Evolutionary conservation across 805 yeast genomes (phyloP).

Genomic region (Hanseniaspora lachancei): DNA sequence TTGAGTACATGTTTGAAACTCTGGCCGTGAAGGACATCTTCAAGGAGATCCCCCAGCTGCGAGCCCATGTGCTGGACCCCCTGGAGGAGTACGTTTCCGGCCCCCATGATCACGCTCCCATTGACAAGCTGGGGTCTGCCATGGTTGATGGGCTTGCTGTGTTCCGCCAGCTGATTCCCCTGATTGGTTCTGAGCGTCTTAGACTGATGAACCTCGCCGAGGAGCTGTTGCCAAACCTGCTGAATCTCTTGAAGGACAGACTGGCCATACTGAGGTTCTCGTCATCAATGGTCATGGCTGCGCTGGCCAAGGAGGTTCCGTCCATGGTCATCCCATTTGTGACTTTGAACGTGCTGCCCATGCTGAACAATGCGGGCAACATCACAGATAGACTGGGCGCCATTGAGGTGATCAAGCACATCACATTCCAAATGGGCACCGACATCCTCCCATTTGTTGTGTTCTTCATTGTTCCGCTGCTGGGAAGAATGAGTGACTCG

Average conservation of each 20-base stretch:
- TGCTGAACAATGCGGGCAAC: constrained; percentile 62
- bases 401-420: constrained; percentile 77
- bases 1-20: constrained; percentile 41
- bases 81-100: constrained; percentile 31
- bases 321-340: constrained; percentile 61
- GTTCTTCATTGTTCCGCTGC: constrained; percentile 85
- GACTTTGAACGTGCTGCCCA: constrained; percentile 66
- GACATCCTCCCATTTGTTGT: constrained; percentile 88
- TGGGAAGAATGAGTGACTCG: constrained; percentile 96
- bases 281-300: constrained; percentile 77
- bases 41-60: constrained; percentile 50
- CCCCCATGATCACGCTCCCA: constrained; percentile 25
- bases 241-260: constrained; percentile 44
- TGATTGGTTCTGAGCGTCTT: constrained; percentile 25
- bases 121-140: constrained; percentile 53
- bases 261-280: constrained; percentile 79
- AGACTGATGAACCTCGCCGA: constrained; percentile 33
- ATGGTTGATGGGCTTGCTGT: constrained; percentile 80
- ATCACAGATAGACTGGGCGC: constrained; percentile 79
- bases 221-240: constrained; percentile 41
- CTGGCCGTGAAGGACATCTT: constrained; percentile 27
- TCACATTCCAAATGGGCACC: constrained; percentile 73
- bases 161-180: constrained; percentile 57
- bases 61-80: constrained; percentile 53
- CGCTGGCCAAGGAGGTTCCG: constrained; percentile 57